Conservation (phyloP, 345 rosid species). For the Eucalyptus albens region DNA sequence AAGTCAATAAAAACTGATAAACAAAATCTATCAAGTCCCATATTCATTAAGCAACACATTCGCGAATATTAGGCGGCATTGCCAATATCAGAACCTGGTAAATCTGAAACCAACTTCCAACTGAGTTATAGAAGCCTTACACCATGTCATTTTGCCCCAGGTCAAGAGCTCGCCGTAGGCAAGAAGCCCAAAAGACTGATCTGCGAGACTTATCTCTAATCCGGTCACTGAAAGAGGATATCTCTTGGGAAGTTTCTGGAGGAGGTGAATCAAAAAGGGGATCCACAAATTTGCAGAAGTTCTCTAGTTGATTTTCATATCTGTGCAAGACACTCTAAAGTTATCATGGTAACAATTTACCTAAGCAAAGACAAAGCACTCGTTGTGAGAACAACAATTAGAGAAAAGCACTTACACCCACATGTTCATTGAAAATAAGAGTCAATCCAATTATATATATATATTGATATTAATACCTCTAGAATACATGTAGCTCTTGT, state of each 20-base stretch:
- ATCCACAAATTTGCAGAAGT: constrained; percentile 64
- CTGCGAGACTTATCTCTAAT: constrained; percentile 34
- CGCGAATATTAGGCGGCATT: neutral
- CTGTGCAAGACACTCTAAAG: constrained; percentile 8
- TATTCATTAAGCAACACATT: neutral
- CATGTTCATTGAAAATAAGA: neutral
- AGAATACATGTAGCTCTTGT: neutral
- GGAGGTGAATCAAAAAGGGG: constrained; percentile 68
- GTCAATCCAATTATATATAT: neutral
- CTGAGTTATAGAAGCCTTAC: constrained; percentile 23
- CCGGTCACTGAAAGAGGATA: constrained; percentile 28
- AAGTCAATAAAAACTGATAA: neutral
- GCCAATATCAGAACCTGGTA: neutral
- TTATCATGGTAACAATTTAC: neutral
- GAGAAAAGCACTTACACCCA: neutral
- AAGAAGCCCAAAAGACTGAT: constrained; percentile 65
- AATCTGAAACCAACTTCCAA: neutral
- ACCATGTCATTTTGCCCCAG: constrained; percentile 75
- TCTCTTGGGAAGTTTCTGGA: constrained; percentile 47
- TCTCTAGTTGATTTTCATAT: constrained; percentile 76
- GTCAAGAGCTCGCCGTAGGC: constrained; percentile 31
- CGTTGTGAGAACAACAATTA: neutral
- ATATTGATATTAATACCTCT: neutral
- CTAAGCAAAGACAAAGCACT: neutral
- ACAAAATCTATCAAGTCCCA: neutral